These are phyloP conservation scores for Skeletonema tropicum DNA, from an alignment of 108 stramenopile species.

Conservation along the genomic window DNA sequence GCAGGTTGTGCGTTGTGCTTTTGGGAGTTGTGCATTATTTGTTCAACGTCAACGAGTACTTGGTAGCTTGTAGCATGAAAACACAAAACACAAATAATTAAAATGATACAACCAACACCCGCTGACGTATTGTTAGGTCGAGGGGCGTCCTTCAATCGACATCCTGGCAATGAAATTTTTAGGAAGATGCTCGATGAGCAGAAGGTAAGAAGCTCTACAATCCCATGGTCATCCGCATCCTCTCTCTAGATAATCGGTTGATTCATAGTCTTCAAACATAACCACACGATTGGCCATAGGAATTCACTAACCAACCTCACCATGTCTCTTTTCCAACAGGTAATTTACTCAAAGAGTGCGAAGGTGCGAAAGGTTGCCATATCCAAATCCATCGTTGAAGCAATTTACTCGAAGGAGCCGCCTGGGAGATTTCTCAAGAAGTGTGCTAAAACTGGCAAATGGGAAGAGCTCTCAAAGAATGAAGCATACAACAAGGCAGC, in stretches of 20 bases:
- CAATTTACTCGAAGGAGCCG: conserved; percentile 59
- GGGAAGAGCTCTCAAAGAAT: conserved; percentile 67
- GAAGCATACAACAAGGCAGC: conserved; percentile 75
- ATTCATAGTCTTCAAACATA: not conserved
- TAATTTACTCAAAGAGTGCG: conserved; percentile 58
- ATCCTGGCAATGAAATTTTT: not conserved
- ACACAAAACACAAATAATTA: too few species aligned
- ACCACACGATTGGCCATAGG: not conserved
- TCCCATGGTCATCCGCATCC: not conserved
- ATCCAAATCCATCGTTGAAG: conserved; percentile 62
- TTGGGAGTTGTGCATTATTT: too few species aligned
- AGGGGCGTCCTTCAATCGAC: not conserved
- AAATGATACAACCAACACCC: not conserved
- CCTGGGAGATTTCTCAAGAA: conserved; percentile 74
- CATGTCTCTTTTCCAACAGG: conserved; percentile 23
- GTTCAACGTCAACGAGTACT: too few species aligned
- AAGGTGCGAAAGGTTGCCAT: conserved; percentile 71
- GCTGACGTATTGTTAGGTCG: not conserved
- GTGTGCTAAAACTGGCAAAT: conserved; percentile 45
- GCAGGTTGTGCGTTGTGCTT: too few species aligned
- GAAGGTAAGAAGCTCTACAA: not conserved
- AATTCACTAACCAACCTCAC: not conserved
- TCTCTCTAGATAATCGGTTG: too few species aligned
- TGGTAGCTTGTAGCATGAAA: too few species aligned
- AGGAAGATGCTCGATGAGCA: not conserved